Base-by-base conservation (phyloP, 1,284 basidiomycete species). In the Tilletia caries region DNA sequence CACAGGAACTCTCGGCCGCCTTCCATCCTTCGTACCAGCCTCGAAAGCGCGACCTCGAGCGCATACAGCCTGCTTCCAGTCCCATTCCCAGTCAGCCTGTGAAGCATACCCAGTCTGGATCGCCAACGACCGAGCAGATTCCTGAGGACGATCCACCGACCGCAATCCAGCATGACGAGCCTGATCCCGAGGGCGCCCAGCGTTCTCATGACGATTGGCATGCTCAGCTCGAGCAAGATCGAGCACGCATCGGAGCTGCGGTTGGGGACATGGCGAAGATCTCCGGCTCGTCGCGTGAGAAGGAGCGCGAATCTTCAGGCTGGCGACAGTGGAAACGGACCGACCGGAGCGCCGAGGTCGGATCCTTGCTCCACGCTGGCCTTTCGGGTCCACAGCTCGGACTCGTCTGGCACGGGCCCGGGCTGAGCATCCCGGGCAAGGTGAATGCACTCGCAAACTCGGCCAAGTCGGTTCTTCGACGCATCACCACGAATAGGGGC, bases 341-440 rank as follows among this genome's bases (percentile, higher is more conserved):
- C 23, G 25, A 54, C 25, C 52, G 52, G 1, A 54, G 52, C 25
- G 52, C 52, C 4, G 52, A 54, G 52, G 29, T 54, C 25, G 23
- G 23, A 54, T 23, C 52, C 25, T 4, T 29, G 4, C 25, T 54
- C 12, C 29, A 23, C 12, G 18, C 52, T 27, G 52, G 52, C 15
- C n/a, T 29, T 27, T 23, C 52, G 25, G 23, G 52, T 27, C 52
- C 52, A 54, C 52, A 54, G 15, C 3, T 54, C 15, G 52, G 52
- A 25, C 52, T 54, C 3, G 52, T 54, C 3, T 54, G 52, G 52
- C 52, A 54, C 52, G 52, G 52, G 25, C 52, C 52, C 13, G 52
- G 52, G 10, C 25, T 54, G 52, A 27, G 52, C 52, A 13, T 54
- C 12, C 52, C 52, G 3, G 52, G 52, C 12, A 25, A 29, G 23